phyloP scores from a whole-genome alignment of 495 filamentous ascomycete genomes.

The Aspergillus mulundensis region DNA sequence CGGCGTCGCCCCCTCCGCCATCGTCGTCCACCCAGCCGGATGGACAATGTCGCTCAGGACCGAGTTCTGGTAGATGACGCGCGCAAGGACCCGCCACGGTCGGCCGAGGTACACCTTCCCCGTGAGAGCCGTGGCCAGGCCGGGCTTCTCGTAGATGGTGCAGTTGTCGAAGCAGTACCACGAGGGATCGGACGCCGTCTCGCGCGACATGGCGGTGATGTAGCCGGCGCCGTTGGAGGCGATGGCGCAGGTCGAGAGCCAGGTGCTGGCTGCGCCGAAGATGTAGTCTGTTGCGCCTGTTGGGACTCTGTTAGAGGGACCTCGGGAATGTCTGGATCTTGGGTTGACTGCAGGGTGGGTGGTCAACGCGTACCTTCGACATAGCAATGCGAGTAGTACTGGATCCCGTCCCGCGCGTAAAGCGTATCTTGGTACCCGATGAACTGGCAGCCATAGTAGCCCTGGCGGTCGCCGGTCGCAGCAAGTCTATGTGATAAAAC shows the following conservation, averaged over 20 bases:
- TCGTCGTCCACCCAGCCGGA: slow-evolving; percentile 51
- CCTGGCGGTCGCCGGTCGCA: slow-evolving; percentile 46
- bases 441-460: slow-evolving; percentile 58
- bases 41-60: slow-evolving; percentile 54
- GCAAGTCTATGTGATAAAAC: slow-evolving; percentile 29
- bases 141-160: slow-evolving; percentile 43
- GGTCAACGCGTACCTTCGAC: slow-evolving; percentile 31
- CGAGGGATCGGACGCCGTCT: slow-evolving; percentile 42
- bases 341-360: too few species aligned
- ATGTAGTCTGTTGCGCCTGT: slow-evolving; percentile 54
- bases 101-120: slow-evolving; percentile 62
- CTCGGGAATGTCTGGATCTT: too few species aligned
- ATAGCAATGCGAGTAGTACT: slow-evolving; percentile 53
- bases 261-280: slow-evolving; percentile 61
- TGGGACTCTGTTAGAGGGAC: too few species aligned
- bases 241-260: slow-evolving; percentile 61
- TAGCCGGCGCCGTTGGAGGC: slow-evolving; percentile 44
- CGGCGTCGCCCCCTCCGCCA: slow-evolving; percentile 38
- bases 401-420: slow-evolving; percentile 52
- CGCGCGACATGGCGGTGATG: slow-evolving; percentile 59
- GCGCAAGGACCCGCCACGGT: slow-evolving; percentile 60
- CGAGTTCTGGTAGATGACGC: slow-evolving; percentile 63
- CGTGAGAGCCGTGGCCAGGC: slow-evolving; percentile 32
- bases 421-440: slow-evolving; percentile 63
- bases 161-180: slow-evolving; percentile 65